A percentile compares a stretch with the other conserved stretches of the same genome.
phyloP scores from a whole-genome alignment of 495 filamentous ascomycete genomes.

The Hypoxylon intermedium region DNA sequence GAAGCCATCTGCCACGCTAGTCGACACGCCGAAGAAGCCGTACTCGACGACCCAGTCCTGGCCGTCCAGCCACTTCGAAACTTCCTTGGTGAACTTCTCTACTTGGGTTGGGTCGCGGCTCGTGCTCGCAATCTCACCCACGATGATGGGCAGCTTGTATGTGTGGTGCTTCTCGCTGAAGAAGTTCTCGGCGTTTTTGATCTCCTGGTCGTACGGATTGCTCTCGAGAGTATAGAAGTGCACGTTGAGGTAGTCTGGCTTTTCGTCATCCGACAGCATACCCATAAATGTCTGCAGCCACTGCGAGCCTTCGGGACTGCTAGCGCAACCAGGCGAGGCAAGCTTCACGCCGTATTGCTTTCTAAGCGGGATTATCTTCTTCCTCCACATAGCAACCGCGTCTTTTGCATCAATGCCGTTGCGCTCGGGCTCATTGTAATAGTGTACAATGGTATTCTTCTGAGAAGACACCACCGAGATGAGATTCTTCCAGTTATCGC shows the following conservation, averaged over 20 bases:
- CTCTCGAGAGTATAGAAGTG: constrained; percentile 52
- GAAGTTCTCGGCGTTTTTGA: constrained; percentile 36
- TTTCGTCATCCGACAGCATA: constrained; percentile 29
- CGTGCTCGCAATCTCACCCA: constrained; percentile 50
- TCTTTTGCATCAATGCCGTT: constrained; percentile 42
- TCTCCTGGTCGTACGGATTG: constrained; percentile 38
- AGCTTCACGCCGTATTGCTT: constrained; percentile 47
- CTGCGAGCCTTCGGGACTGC: constrained; percentile 37
- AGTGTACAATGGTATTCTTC: constrained; percentile 43
- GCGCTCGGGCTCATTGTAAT: constrained; percentile 54
- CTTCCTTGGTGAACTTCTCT: constrained; percentile 44
- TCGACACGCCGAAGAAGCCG: constrained; percentile 53
- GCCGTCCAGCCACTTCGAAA: constrained; percentile 51
- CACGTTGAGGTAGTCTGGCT: constrained; percentile 51
- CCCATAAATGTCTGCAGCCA: constrained; percentile 54
- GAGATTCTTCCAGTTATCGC: constrained; percentile 46
- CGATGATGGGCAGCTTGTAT: constrained; percentile 43
- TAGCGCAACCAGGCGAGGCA: constrained; percentile 47
- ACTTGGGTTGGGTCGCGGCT: constrained; percentile 44
- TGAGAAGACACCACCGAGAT: constrained; percentile 16
- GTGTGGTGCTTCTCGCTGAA: constrained; percentile 38
- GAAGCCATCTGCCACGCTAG: constrained; percentile 45
- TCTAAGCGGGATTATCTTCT: constrained; percentile 44
- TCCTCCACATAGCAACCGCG: constrained; percentile 45
- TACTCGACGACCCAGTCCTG: constrained; percentile 50